phyloP scores from a whole-genome alignment of 345 rosid genomes.

The Euclidium syriacum region DNA sequence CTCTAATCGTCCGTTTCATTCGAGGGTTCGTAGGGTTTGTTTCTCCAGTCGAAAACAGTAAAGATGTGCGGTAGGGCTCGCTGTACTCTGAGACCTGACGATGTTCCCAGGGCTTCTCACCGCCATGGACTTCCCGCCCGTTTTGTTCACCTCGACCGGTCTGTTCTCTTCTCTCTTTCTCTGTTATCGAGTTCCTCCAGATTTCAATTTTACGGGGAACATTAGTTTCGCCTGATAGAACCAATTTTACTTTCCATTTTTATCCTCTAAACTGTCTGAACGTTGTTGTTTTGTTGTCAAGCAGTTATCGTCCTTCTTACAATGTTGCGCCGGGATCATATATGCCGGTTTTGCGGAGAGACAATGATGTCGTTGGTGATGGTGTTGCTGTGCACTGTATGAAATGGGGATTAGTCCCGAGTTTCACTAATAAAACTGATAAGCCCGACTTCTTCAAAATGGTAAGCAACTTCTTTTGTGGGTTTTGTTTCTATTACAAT shows the following conservation, averaged over 20 bases:
- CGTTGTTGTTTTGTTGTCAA: neutral
- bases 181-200: neutral
- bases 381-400: conserved; percentile 64
- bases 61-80: conserved; percentile 88
- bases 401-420: conserved; percentile 90
- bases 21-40: no score
- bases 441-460: conserved; percentile 82
- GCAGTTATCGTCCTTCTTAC: conserved; percentile 74
- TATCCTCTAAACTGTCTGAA: neutral
- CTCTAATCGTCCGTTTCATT: no score
- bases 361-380: conserved; percentile 35
- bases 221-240: neutral
- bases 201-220: neutral
- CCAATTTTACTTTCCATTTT: neutral
- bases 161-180: neutral
- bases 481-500: neutral
- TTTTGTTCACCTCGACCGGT: conserved; percentile 57
- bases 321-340: conserved; percentile 69
- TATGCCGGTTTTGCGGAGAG: conserved; percentile 63
- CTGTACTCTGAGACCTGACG: conserved; percentile 64
- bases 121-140: conserved; percentile 38
- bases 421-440: conserved; percentile 69
- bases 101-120: conserved; percentile 61
- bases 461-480: conserved; percentile 36
- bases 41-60: neutral